Percentiles rank a stretch among this genome's conserved stretches.
phyloP scores from a whole-genome alignment of 805 yeast genomes.

The Candida saitoana region DNA sequence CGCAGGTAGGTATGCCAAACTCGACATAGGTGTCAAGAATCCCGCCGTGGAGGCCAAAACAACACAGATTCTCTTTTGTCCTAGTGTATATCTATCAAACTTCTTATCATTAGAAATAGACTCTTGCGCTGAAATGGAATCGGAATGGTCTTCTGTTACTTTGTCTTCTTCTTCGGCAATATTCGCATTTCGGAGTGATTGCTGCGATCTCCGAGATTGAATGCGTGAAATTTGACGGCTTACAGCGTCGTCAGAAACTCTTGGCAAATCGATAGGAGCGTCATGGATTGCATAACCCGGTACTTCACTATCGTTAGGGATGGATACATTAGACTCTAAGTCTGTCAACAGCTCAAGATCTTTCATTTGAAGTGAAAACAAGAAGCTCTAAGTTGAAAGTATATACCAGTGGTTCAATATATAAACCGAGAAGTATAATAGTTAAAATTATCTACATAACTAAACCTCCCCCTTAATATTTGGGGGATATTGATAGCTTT shows the following conservation, averaged over 20 bases:
- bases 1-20: constrained; percentile 49
- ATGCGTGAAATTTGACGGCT: constrained; percentile 16
- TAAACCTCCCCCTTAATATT: background rate
- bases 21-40: constrained; percentile 43
- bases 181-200: background rate
- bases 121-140: background rate
- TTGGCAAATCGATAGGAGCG: constrained; percentile 17
- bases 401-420: background rate
- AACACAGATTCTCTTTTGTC: constrained; percentile 13
- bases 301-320: background rate
- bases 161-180: background rate
- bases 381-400: background rate
- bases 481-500: background rate
- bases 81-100: constrained; percentile 11
- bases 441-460: background rate
- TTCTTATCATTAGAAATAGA: constrained; percentile 8
- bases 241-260: constrained; percentile 18
- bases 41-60: constrained; percentile 22
- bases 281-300: constrained; percentile 5
- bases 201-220: constrained; percentile 15
- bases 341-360: background rate
- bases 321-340: background rate
- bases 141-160: background rate
- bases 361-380: too few species aligned
- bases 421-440: background rate